Evolutionary conservation across 192 early-diverging fungal genomes (phyloP).

Genomic region (Backusella mclennaniae): DNA sequence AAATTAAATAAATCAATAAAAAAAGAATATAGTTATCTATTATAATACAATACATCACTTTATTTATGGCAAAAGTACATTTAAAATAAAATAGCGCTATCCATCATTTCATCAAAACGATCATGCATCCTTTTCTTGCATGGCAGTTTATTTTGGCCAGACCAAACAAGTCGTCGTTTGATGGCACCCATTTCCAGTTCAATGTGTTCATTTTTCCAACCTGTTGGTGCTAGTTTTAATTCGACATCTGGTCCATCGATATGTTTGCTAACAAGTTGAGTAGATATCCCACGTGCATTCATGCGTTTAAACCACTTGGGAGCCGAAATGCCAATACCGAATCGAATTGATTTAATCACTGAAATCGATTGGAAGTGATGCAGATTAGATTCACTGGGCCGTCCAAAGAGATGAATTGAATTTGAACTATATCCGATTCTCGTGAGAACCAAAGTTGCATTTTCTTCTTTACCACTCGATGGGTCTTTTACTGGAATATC

Average conservation of each 20-base stretch:
- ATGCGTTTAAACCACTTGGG: not conserved
- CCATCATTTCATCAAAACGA: not conserved
- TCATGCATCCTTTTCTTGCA: not conserved
- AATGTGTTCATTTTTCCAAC: not conserved
- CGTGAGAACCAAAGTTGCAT: not conserved
- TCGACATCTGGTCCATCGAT: not conserved
- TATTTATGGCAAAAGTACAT: not conserved
- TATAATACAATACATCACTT: not conserved
- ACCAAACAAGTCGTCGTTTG: not conserved
- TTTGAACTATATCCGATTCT: not conserved
- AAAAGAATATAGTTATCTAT: not conserved
- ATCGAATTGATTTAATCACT: not conserved
- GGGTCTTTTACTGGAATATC: not conserved
- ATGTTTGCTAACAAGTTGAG: not conserved
- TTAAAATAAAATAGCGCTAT: not conserved
- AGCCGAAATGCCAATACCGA: not conserved
- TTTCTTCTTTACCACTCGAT: not conserved
- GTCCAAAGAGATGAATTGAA: not conserved
- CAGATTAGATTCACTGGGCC: not conserved
- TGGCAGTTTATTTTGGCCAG: not conserved
- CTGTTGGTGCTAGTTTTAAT: not conserved
- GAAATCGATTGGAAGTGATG: constrained; percentile 12
- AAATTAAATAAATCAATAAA: not conserved
- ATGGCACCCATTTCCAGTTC: not conserved
- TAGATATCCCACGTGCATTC: not conserved